Percentiles rank a stretch among this genome's conserved stretches.
Evolutionary conservation across 2,329 filamentous ascomycete species (phyloP).

Genomic region (Aspergillus thermomutatus): DNA sequence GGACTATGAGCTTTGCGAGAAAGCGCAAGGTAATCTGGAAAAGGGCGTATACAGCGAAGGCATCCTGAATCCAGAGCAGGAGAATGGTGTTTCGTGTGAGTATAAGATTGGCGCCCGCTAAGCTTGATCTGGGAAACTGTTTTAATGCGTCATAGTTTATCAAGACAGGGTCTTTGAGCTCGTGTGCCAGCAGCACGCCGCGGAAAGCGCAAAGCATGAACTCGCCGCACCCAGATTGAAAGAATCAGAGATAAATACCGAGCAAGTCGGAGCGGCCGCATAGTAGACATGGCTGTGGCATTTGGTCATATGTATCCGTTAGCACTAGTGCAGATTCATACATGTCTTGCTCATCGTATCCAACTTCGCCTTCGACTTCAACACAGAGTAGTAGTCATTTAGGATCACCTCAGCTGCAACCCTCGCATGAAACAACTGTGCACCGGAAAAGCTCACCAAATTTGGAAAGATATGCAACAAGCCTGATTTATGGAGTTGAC

Average conservation of each 20-base stretch:
- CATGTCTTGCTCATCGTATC: not conserved
- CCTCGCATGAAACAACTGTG: not conserved
- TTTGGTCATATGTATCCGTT: no score
- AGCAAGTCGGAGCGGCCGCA: conserved; percentile 2
- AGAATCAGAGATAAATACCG: not conserved
- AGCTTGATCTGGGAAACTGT: not conserved
- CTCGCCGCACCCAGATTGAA: conserved; percentile 2
- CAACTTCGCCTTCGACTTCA: not conserved
- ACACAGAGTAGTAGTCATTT: no score
- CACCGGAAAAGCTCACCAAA: conserved; percentile 16
- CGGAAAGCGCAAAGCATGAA: conserved; percentile 25
- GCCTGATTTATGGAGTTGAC: not conserved
- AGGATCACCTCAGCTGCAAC: no score
- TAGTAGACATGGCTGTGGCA: not conserved
- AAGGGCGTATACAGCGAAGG: conserved; percentile 54
- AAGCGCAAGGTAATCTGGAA: conserved; percentile 53
- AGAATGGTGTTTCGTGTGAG: conserved; percentile 53
- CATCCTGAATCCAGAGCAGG: conserved; percentile 54
- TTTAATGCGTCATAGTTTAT: conserved; percentile 36
- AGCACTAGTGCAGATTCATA: no score
- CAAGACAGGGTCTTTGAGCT: conserved; percentile 47
- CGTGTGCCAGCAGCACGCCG: conserved; percentile 42
- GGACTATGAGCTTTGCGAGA: conserved; percentile 57
- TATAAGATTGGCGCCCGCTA: conserved; percentile 5
- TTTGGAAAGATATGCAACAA: conserved; percentile 9